Percentiles rank a stretch among this genome's conserved stretches.
phyloP scores from a whole-genome alignment of 1,139 yeast species.

The Meyerozyma sp. region DNA sequence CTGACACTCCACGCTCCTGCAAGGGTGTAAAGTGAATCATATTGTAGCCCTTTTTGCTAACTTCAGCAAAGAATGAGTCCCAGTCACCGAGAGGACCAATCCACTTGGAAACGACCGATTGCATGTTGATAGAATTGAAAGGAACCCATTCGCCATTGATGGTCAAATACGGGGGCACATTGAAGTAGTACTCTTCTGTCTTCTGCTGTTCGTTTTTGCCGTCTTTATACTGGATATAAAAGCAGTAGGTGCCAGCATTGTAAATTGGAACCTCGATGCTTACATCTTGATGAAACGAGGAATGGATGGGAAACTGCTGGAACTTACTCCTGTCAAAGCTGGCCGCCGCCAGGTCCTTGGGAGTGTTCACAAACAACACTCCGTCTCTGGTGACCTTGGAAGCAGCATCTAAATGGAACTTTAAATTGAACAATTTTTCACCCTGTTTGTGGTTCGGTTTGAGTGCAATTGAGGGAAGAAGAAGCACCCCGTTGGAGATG shows the following conservation, averaged over 20 bases:
- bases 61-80: constrained; percentile 57
- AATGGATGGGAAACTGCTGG: constrained; percentile 39
- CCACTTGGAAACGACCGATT: constrained; percentile 89
- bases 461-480: constrained; percentile 55
- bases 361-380: constrained; percentile 69
- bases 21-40: constrained; percentile 96
- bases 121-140: constrained; percentile 76
- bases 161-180: constrained; percentile 72
- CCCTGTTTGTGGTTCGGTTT: constrained; percentile 32
- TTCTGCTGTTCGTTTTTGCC: constrained; percentile 25
- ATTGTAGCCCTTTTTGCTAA: constrained; percentile 77
- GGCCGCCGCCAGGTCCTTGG: constrained; percentile 29
- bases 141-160: constrained; percentile 56
- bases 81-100: constrained; percentile 67
- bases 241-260: constrained; percentile 78
- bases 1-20: constrained; percentile 80
- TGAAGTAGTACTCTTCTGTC: constrained; percentile 65
- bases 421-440: constrained; percentile 48
- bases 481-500: constrained; percentile 53
- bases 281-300: constrained; percentile 57
- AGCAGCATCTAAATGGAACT: constrained; percentile 69
- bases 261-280: constrained; percentile 55
- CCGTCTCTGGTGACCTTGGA: constrained; percentile 69
- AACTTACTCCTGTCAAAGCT: constrained; percentile 55
- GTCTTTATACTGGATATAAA: constrained; percentile 47